Evolutionary conservation across 139 green algal genomes (phyloP).

Genomic region (Chlamydomonas urium): DNA sequence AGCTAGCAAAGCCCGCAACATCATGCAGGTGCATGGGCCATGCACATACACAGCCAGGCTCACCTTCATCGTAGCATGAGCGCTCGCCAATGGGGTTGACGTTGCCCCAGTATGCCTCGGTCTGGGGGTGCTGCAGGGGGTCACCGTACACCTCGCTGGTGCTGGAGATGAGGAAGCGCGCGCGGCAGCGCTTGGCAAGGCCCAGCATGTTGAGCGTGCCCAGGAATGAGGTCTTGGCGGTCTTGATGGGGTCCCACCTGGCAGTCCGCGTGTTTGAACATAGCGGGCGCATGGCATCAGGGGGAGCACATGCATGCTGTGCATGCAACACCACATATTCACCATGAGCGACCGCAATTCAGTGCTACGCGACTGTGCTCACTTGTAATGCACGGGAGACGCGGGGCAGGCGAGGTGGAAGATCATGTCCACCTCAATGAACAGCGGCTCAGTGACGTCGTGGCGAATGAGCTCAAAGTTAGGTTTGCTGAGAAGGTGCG

Average conservation of each 20-base stretch:
- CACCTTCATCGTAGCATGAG: constrained; percentile 96
- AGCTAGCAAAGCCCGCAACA: too few relatives aligned
- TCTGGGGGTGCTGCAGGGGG: constrained; percentile 96
- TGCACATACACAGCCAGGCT: too few relatives aligned
- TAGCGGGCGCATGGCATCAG: too few relatives aligned
- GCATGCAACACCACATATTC: neutral
- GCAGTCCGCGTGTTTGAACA: too few relatives aligned
- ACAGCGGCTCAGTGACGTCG: constrained; percentile 92
- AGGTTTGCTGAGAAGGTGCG: constrained; percentile 77
- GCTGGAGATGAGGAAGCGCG: constrained; percentile 87
- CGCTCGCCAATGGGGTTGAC: constrained; percentile 98
- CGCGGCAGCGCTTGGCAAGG: constrained; percentile 90
- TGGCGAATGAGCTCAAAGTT: constrained; percentile 99
- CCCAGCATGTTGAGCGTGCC: constrained; percentile 99
- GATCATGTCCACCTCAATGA: constrained; percentile 98
- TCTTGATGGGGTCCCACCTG: constrained; percentile 99
- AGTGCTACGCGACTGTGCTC: too few relatives aligned
- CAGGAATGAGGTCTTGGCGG: constrained; percentile 95
- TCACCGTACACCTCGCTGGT: constrained; percentile 99
- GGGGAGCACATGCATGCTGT: too few relatives aligned
- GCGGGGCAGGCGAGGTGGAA: constrained; percentile 98
- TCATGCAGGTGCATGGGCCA: too few relatives aligned
- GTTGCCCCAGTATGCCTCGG: constrained; percentile 98
- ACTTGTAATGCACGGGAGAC: constrained; percentile 99
- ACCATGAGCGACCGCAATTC: too few relatives aligned